A percentile compares a stretch with the other conserved stretches of the same genome.
These are phyloP conservation scores for Gossypium arboreum DNA, from an alignment of 345 rosid genomes.

Conservation along the genomic window DNA sequence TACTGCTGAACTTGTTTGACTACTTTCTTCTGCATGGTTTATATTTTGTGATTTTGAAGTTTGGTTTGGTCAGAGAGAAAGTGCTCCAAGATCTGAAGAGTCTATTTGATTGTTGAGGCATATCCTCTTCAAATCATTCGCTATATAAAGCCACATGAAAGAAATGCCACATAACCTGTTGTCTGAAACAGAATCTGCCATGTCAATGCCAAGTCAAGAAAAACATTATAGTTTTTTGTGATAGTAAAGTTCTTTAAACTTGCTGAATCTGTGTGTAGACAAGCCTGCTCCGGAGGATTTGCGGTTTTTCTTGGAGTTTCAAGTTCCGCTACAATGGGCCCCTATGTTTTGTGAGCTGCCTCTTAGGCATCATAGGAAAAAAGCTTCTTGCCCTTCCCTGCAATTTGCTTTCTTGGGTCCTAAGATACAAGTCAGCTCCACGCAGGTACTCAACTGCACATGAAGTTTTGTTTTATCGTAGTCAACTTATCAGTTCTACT, in stretches of 20 bases:
- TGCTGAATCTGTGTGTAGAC: conserved; percentile 32
- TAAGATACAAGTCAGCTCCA: conserved; percentile 44
- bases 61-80: not conserved
- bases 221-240: not conserved
- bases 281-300: conserved; percentile 56
- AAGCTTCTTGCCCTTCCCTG: conserved; percentile 48
- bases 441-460: conserved; percentile 37
- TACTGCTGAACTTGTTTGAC: not conserved
- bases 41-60: not conserved
- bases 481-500: not conserved
- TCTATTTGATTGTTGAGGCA: too few relatives aligned
- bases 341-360: conserved; percentile 72
- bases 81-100: not conserved
- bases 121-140: too few relatives aligned
- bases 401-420: conserved; percentile 62
- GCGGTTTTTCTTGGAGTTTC: conserved; percentile 64
- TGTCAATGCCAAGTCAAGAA: not conserved
- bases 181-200: not conserved
- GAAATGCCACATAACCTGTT: not conserved
- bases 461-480: not conserved
- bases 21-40: not conserved
- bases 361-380: conserved; percentile 56
- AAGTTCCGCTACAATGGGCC: conserved; percentile 78
- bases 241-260: not conserved
- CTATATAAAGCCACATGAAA: not conserved